Percentiles rank a stretch among this genome's conserved stretches.
These are phyloP conservation scores for Pyrus betulifolia DNA, from an alignment of 306 rosid species.

Conservation along the genomic window DNA sequence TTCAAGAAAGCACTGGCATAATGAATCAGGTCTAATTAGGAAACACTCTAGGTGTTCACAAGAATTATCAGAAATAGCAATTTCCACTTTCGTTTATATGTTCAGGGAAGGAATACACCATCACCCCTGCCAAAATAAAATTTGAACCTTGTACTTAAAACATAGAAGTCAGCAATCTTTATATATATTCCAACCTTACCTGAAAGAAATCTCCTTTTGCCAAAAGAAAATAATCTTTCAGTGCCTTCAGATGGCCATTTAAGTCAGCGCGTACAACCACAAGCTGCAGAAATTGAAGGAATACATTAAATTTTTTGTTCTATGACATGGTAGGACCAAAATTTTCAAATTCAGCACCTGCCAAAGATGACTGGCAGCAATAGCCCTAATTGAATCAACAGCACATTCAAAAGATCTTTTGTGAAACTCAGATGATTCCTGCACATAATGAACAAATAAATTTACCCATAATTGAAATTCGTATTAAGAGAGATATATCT, in stretches of 20 bases:
- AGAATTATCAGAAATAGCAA: not conserved
- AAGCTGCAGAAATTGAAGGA: conserved; percentile 59
- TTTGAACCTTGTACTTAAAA: not conserved
- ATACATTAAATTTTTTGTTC: conserved; percentile 14
- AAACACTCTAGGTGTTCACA: not conserved
- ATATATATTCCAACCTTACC: conserved; percentile 43
- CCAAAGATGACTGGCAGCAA: conserved; percentile 99
- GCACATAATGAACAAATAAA: conserved; percentile 22
- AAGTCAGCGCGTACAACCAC: conserved; percentile 94
- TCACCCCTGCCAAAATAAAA: not conserved
- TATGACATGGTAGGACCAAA: conserved; percentile 14
- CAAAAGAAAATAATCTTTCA: conserved; percentile 90
- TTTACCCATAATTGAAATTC: not conserved
- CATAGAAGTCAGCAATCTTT: not conserved
- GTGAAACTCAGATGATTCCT: conserved; percentile 92
- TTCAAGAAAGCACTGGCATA: conserved; percentile 82
- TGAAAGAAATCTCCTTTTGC: conserved; percentile 99
- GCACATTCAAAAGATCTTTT: conserved; percentile 89
- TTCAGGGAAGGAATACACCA: not conserved
- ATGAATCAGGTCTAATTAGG: conserved; percentile 6
- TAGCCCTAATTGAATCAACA: conserved; percentile 75
- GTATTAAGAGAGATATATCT: not conserved
- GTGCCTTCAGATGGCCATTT: conserved; percentile 87
- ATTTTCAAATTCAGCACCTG: conserved; percentile 52
- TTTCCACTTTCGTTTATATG: not conserved